These are phyloP conservation scores for Yamadazyma songkhlaensis DNA, from an alignment of 1,139 yeast genomes.

Conservation along the genomic window DNA sequence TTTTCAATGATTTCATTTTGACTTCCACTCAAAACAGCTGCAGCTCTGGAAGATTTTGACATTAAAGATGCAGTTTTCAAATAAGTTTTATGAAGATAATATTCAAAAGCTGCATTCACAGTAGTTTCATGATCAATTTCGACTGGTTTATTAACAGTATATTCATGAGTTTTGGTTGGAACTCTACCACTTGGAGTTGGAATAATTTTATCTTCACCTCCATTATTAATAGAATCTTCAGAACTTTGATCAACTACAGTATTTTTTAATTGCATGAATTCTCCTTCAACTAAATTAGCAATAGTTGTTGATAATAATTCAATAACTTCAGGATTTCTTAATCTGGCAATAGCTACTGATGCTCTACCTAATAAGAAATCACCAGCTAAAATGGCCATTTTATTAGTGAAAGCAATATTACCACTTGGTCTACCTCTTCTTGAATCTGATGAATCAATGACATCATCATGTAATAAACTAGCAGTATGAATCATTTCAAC, in stretches of 20 bases:
- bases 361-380: constrained; percentile 95
- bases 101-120: constrained; percentile 86
- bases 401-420: constrained; percentile 89
- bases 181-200: constrained; percentile 68
- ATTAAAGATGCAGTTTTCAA: constrained; percentile 91
- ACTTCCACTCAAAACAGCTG: constrained; percentile 91
- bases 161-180: constrained; percentile 58
- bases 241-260: constrained; percentile 60
- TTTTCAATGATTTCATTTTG: constrained; percentile 70
- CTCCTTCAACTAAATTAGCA: constrained; percentile 97
- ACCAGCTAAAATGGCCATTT: constrained; percentile 97
- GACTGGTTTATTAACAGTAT: constrained; percentile 42
- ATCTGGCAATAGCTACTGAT: constrained; percentile 89
- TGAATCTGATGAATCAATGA: constrained; percentile 87
- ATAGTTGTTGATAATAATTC: constrained; percentile 93
- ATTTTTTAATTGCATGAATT: constrained; percentile 95
- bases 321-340: constrained; percentile 95
- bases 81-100: constrained; percentile 91
- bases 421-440: constrained; percentile 92
- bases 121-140: constrained; percentile 63
- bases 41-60: constrained; percentile 92
- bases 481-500: constrained; percentile 99
- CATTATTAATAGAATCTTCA: constrained; percentile 43
- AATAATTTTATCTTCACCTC: constrained; percentile 46
- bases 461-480: constrained; percentile 94